A percentile compares a stretch with the other conserved stretches of the same genome.
These are phyloP conservation scores for Jaapia argillacea DNA, from an alignment of 768 basidiomycete species.

Conservation along the genomic window DNA sequence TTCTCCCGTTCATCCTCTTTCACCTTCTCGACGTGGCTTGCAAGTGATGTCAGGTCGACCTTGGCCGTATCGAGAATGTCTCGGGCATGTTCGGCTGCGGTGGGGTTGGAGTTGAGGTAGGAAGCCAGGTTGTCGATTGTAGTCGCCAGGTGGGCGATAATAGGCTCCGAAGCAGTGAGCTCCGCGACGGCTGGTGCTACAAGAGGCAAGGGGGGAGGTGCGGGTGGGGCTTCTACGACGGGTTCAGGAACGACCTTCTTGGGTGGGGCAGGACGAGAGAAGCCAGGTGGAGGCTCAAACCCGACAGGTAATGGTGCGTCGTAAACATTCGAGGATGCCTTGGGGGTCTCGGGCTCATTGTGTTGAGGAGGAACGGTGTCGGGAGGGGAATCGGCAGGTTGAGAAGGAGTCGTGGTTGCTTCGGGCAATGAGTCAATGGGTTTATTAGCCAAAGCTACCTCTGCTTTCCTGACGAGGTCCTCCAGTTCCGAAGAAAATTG, in stretches of 20 bases:
- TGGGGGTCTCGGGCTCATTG: constrained; percentile 10
- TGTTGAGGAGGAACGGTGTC: constrained; percentile 16
- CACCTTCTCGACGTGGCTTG: constrained; percentile 63
- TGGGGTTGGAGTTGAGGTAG: constrained; percentile 68
- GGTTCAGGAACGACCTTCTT: constrained; percentile 24
- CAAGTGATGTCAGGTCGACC: constrained; percentile 69
- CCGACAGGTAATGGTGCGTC: constrained; percentile 77
- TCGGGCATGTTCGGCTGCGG: constrained; percentile 55
- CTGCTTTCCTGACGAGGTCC: constrained; percentile 61
- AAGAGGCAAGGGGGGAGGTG: constrained; percentile 51
- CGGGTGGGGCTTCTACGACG: constrained; percentile 13
- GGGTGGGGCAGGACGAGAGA: constrained; percentile 46
- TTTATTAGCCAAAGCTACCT: constrained; percentile 53
- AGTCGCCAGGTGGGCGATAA: constrained; percentile 82
- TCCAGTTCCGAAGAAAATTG: constrained; percentile 55
- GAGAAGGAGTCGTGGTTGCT: constrained; percentile 14
- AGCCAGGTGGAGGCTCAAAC: constrained; percentile 91
- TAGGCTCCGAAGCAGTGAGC: constrained; percentile 72
- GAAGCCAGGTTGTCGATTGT: constrained; percentile 90
- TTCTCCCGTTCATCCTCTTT: constrained; percentile 69
- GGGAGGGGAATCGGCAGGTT: constrained; percentile 16
- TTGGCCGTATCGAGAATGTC: constrained; percentile 76
- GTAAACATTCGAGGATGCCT: constrained; percentile 40
- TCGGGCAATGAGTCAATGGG: constrained; percentile 19
- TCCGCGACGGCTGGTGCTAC: constrained; percentile 74